Evolutionary conservation across 148 eudicot genomes (phyloP).

Genomic region (Amaranthus palmeri): DNA sequence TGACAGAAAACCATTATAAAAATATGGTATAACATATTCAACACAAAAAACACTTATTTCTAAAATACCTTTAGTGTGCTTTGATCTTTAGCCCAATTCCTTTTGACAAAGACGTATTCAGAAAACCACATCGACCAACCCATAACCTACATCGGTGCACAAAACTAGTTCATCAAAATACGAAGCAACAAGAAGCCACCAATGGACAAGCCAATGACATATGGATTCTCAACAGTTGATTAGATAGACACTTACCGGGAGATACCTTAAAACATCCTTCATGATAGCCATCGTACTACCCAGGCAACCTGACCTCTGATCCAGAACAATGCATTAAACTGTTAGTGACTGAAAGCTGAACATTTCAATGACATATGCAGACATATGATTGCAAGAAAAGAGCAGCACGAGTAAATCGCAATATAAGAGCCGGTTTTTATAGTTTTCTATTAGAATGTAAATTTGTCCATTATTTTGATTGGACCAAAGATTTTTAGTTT

Average conservation of each 20-base stretch:
- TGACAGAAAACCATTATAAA: conserved; percentile 2
- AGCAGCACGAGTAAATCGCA: neutral
- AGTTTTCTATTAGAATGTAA: no score
- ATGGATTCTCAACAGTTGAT: neutral
- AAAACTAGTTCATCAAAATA: neutral
- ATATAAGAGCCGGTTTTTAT: neutral
- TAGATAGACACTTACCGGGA: conserved; percentile 54
- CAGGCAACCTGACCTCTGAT: conserved; percentile 79
- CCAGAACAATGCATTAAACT: neutral
- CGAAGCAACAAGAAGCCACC: neutral
- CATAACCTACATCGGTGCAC: conserved; percentile 52
- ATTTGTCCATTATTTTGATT: no score
- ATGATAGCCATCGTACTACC: conserved; percentile 77
- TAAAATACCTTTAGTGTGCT: conserved; percentile 56
- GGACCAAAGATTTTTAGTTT: no score
- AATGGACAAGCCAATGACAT: neutral
- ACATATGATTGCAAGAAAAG: neutral
- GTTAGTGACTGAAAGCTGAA: neutral
- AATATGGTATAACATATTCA: neutral
- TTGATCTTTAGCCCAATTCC: conserved; percentile 88
- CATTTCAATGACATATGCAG: neutral
- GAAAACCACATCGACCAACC: conserved; percentile 99
- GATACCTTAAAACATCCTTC: conserved; percentile 71
- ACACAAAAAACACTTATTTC: neutral
- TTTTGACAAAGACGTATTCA: conserved; percentile 85